Evolutionary conservation across 2,329 filamentous ascomycete genomes (phyloP).

Genomic region (Blastomyces percursus): DNA sequence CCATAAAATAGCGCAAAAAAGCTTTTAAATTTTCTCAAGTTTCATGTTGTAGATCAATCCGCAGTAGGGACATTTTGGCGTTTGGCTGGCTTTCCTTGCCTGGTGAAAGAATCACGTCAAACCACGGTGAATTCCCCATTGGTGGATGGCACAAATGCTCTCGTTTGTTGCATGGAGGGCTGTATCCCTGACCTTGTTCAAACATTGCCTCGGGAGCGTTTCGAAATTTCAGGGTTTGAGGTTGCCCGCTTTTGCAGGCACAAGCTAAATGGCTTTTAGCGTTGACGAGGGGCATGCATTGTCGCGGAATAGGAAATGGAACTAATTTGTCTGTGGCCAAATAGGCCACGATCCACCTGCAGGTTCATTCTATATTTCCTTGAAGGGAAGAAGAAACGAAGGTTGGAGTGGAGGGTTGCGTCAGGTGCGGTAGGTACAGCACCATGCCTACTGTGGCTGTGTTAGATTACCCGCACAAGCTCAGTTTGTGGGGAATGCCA

Average conservation of each 20-base stretch:
- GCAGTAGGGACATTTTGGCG: neutral
- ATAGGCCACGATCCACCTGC: neutral
- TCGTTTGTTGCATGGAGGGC: neutral
- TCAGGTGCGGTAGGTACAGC: neutral
- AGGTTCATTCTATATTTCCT: neutral
- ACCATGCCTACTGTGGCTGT: neutral
- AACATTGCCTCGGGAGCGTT: neutral
- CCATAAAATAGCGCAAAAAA: neutral
- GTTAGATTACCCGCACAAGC: neutral
- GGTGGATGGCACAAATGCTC: neutral
- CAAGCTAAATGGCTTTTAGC: neutral
- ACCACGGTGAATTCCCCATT: neutral
- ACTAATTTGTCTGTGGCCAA: neutral
- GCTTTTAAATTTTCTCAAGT: neutral
- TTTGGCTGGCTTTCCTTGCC: neutral
- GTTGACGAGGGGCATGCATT: neutral
- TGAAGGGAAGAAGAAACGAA: neutral
- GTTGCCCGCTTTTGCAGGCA: too few relatives aligned
- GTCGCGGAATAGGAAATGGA: neutral
- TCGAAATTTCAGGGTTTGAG: neutral
- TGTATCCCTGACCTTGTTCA: neutral
- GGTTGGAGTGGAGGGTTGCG: neutral
- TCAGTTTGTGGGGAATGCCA: neutral
- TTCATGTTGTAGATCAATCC: constrained; percentile 1
- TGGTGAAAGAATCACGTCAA: neutral